phyloP scores from a whole-genome alignment of 257 asterid genomes.

The Solanum sparsipilum region DNA sequence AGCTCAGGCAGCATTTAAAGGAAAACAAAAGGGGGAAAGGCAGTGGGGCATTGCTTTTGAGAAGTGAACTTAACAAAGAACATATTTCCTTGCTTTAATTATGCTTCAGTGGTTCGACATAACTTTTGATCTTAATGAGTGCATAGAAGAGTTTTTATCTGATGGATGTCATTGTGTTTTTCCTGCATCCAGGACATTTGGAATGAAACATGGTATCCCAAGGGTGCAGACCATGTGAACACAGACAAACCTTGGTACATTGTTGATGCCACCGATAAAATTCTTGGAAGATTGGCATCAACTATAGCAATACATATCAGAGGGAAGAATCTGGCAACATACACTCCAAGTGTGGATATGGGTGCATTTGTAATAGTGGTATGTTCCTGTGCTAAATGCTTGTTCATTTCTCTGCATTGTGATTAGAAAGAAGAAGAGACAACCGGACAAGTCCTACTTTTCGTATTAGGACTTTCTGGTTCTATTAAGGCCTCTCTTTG shows the following conservation, averaged over 20 bases:
- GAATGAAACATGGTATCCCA: conserved; percentile 96
- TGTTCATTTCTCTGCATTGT: conserved; percentile 3
- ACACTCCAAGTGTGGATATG: conserved; percentile 97
- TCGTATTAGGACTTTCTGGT: neutral
- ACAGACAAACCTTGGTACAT: conserved; percentile 81
- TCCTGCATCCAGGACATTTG: conserved; percentile 59
- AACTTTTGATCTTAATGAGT: neutral
- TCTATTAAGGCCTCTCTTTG: neutral
- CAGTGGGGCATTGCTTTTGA: neutral
- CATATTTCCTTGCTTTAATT: neutral
- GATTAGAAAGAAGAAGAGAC: neutral
- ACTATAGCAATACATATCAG: conserved; percentile 80
- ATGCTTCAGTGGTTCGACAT: neutral
- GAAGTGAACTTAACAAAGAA: neutral
- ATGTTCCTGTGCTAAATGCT: neutral
- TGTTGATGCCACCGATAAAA: conserved; percentile 85
- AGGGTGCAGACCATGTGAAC: conserved; percentile 76
- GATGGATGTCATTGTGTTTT: neutral
- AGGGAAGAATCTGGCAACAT: conserved; percentile 86
- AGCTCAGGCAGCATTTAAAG: neutral
- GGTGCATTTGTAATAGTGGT: conserved; percentile 95
- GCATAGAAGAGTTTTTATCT: neutral
- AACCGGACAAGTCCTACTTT: neutral
- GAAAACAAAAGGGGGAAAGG: neutral
- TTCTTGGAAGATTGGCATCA: conserved; percentile 90